Evolutionary conservation across 257 asterid genomes (phyloP).

Genomic region (Solanum etuberosum): DNA sequence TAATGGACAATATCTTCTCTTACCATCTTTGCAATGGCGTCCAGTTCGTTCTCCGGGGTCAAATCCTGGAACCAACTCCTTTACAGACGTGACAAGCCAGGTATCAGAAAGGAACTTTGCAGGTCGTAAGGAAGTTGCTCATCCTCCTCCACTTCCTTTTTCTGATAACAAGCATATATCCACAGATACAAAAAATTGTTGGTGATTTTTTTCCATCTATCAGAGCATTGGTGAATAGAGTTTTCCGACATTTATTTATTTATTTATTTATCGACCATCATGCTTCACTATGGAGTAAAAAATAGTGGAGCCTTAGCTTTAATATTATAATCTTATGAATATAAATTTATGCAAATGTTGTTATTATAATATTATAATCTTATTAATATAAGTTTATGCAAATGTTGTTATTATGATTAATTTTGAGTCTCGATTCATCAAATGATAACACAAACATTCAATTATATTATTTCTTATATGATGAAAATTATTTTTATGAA

Average conservation of each 20-base stretch:
- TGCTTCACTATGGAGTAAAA: not conserved
- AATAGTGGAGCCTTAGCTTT: too few relatives aligned
- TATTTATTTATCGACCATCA: not conserved
- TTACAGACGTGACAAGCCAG: not conserved
- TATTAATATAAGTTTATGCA: too few relatives aligned
- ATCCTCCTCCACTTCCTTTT: not conserved
- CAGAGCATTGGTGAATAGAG: not conserved
- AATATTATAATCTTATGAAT: too few relatives aligned
- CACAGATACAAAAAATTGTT: not conserved
- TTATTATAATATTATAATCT: too few relatives aligned
- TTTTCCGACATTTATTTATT: not conserved
- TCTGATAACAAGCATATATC: not conserved
- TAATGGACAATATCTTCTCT: not conserved
- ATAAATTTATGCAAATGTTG: too few relatives aligned
- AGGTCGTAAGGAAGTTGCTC: not conserved
- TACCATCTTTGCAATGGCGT: slow-evolving; percentile 1
- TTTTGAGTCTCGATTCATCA: too few relatives aligned
- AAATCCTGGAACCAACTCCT: not conserved
- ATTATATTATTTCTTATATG: too few relatives aligned
- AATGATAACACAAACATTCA: too few relatives aligned
- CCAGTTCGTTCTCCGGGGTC: not conserved
- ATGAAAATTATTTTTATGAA: too few relatives aligned
- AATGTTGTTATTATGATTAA: too few relatives aligned
- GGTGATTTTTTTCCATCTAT: not conserved
- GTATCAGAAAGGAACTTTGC: not conserved